Base-by-base conservation (phyloP, 495 filamentous ascomycete genomes). In the Podospora pseudocomata region DNA sequence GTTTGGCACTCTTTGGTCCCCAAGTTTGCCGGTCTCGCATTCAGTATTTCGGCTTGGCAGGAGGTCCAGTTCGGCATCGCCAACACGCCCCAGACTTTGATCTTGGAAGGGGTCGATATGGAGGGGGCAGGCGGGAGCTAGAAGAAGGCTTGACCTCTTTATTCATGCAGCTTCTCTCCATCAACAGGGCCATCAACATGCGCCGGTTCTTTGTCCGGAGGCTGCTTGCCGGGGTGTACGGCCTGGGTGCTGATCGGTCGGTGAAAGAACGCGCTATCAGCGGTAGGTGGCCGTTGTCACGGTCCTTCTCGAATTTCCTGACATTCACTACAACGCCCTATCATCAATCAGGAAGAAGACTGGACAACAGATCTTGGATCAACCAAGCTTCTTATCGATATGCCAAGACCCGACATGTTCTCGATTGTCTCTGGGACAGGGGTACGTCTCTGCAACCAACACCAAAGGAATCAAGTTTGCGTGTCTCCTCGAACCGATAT, bases 331-430 rank as follows among this genome's bases (percentile, higher is more conserved):
- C 23, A n/a, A 61, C 20, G 16, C 5, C 5, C 9, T 61, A 7
- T 7, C 59, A 28, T 0, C 7, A 16, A 11, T 1, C 30, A 63
- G 13, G 18, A 19, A 23, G 23, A 23, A 23, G 1, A 28, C 28
- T 34, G 61, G 23, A 49, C 39, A 62, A 62, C 16, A n/a, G 63
- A 65, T 65, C 49, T 16, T 27, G 32, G 61, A 63, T 63, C 61
- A 7, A 19, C 19, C 61, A 19, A 39, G 61, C 53, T 53, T 32
- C 61, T 53, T 63, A 63, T 63, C 61, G 61, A 49, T 16, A 32
- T 16, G 61, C 61, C 61, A 63, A 63, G 61, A 28, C 13, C 20
- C 28, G 11, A 0, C 30, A 23, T 28, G 18, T 11, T 49, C 11
- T 49, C 39, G 13, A 49, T 49, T 18, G 39, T 13, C 9, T 49